Percentiles rank a stretch among this genome's conserved stretches.
Evolutionary conservation across 345 rosid species (phyloP).

Genomic region (Salix udensis): DNA sequence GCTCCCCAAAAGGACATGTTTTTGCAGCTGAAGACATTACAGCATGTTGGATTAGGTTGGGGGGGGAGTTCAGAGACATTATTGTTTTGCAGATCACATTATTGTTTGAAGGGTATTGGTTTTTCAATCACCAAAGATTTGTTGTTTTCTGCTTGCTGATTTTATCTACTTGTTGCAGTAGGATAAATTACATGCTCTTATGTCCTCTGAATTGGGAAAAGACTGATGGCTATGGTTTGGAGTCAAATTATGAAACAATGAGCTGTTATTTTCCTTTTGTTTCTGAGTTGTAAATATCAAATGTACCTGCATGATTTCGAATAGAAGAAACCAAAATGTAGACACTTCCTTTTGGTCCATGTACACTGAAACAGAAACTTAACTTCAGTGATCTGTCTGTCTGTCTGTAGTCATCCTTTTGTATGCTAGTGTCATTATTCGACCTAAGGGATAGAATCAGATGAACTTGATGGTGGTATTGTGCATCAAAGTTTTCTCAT

Average conservation of each 20-base stretch:
- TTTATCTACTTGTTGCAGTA: not conserved
- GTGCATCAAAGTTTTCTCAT: not conserved
- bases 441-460: not conserved
- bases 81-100: not conserved
- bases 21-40: slow-evolving; percentile 10
- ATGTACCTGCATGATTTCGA: slow-evolving; percentile 12
- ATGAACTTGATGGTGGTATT: not conserved
- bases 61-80: not conserved
- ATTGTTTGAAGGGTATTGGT: not conserved
- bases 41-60: not conserved
- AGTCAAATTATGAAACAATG: slow-evolving; percentile 5
- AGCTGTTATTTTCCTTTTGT: slow-evolving; percentile 8
- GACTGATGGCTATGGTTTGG: slow-evolving; percentile 13
- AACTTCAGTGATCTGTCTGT: slow-evolving; percentile 12
- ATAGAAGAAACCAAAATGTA: slow-evolving; percentile 10
- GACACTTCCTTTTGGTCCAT: not conserved
- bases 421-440: slow-evolving; percentile 9
- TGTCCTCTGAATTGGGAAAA: not conserved
- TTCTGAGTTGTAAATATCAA: slow-evolving; percentile 19
- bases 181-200: not conserved
- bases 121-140: not conserved
- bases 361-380: slow-evolving; percentile 9
- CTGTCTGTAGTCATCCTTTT: slow-evolving; percentile 8
- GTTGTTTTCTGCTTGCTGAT: not conserved
- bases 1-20: not conserved